Evolutionary conservation across 345 rosid species (phyloP).

Genomic region (Eucalyptus erythrocorys): DNA sequence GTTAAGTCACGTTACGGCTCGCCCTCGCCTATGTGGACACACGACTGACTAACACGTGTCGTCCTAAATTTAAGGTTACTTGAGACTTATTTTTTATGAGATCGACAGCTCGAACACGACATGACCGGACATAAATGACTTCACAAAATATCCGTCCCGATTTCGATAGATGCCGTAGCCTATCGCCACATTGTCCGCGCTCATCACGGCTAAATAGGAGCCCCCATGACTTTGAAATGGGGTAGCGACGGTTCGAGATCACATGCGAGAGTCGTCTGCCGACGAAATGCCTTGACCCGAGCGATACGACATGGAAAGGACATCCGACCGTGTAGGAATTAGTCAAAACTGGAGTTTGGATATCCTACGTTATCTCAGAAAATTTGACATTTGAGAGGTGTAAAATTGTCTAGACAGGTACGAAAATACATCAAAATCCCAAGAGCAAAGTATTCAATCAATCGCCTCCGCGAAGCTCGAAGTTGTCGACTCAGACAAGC

Average conservation of each 20-base stretch:
- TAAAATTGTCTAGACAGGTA: not conserved
- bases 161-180: not conserved
- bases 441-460: not conserved
- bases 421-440: not conserved
- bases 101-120: not conserved
- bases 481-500: not conserved
- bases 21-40: not conserved
- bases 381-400: not conserved
- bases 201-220: not conserved
- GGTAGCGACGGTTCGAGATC: not conserved
- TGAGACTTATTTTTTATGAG: not conserved
- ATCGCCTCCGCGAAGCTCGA: not conserved
- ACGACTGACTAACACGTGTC: accelerated
- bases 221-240: not conserved
- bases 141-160: not conserved
- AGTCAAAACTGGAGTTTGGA: not conserved
- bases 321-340: not conserved
- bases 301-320: not conserved
- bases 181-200: not conserved
- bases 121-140: not conserved
- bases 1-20: not conserved
- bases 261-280: not conserved
- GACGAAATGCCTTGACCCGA: not conserved
- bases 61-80: not conserved
- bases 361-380: not conserved